phyloP scores from a whole-genome alignment of 345 rosid genomes.

The Gossypium longicalyx region DNA sequence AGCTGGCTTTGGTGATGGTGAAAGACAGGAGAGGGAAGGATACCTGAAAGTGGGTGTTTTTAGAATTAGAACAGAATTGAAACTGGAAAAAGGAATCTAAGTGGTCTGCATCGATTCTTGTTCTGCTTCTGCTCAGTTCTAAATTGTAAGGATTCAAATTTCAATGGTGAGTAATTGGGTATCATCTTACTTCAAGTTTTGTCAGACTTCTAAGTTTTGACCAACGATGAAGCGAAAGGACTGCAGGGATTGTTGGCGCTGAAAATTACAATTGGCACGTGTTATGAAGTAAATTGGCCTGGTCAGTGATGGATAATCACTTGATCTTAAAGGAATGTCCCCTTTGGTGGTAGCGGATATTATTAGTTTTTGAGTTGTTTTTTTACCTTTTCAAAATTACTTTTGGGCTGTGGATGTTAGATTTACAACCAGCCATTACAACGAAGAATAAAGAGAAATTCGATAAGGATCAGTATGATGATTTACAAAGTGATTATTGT shows the following conservation, averaged over 20 bases:
- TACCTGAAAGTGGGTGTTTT: background rate
- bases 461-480: too few relatives aligned
- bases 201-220: background rate
- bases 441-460: too few relatives aligned
- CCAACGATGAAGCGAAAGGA: too few relatives aligned
- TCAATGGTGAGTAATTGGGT: background rate
- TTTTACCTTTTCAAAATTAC: too few relatives aligned
- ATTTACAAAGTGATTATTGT: too few relatives aligned
- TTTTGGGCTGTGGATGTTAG: too few relatives aligned
- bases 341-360: too few relatives aligned
- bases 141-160: background rate
- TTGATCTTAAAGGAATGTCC: too few relatives aligned
- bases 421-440: too few relatives aligned
- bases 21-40: background rate
- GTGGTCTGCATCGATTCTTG: background rate
- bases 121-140: background rate
- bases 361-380: too few relatives aligned
- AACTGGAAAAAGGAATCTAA: background rate
- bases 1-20: constrained; percentile 4
- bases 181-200: background rate
- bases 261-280: background rate
- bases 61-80: background rate
- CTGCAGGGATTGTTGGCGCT: background rate
- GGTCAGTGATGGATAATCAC: too few relatives aligned
- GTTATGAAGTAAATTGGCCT: too few relatives aligned